These are phyloP conservation scores for Pestalotiopsis fici DNA, from an alignment of 2,329 filamentous ascomycete species.

Conservation along the genomic window DNA sequence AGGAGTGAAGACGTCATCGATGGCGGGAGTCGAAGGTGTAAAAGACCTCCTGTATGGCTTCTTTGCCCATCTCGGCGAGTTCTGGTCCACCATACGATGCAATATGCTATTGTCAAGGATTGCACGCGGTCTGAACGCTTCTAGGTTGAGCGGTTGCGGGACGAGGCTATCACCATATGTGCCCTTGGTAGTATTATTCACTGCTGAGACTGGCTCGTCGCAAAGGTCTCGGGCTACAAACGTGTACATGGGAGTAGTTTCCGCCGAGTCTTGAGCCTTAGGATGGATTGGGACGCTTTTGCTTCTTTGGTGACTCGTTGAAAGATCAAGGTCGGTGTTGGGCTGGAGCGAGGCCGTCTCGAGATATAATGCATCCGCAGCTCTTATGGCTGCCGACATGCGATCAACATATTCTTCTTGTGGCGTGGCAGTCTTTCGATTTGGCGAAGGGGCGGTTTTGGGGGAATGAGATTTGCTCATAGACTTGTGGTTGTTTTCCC, in stretches of 20 bases:
- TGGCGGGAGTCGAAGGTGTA: constrained; percentile 11
- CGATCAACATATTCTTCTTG: constrained; percentile 41
- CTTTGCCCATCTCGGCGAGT: constrained; percentile 2
- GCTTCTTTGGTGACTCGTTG: constrained; percentile 43
- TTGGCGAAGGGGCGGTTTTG: neutral
- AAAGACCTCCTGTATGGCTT: constrained; percentile 10
- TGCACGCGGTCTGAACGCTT: neutral
- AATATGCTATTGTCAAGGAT: constrained; percentile 1
- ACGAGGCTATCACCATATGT: neutral
- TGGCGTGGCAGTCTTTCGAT: neutral
- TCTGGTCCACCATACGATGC: neutral
- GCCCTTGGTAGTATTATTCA: neutral
- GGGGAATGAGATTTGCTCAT: neutral
- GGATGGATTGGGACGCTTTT: constrained; percentile 51
- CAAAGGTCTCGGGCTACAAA: constrained; percentile 36
- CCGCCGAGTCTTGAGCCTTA: constrained; percentile 42
- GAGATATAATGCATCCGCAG: constrained; percentile 58
- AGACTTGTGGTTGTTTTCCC: neutral
- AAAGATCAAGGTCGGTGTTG: constrained; percentile 48
- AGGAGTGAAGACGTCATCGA: constrained; percentile 17
- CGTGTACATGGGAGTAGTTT: constrained; percentile 48
- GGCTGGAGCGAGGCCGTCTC: constrained; percentile 57
- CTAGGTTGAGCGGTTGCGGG: neutral
- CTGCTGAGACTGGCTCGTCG: neutral
- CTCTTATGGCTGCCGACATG: constrained; percentile 56